A percentile compares a stretch with the other conserved stretches of the same genome.
phyloP scores from a whole-genome alignment of 106 monocot species.

The Acorus gramineus region DNA sequence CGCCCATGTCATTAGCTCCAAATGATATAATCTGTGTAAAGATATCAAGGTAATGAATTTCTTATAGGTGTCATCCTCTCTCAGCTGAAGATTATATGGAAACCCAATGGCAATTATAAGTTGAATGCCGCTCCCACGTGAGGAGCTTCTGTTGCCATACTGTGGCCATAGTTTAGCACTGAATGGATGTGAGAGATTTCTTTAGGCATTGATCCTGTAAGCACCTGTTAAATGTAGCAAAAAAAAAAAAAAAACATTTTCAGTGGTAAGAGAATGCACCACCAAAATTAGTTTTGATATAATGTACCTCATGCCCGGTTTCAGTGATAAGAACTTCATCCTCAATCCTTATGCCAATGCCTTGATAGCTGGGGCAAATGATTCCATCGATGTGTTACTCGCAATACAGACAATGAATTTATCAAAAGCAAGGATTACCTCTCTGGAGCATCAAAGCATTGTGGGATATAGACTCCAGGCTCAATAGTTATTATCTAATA shows the following conservation, averaged over 20 bases:
- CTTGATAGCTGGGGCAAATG: constrained; percentile 33
- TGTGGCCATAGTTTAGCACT: constrained; percentile 23
- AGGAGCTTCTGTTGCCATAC: constrained; percentile 1
- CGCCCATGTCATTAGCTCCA: too few species aligned
- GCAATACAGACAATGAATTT: too few species aligned
- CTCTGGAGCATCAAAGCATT: constrained; percentile 41
- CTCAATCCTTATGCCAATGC: constrained; percentile 87
- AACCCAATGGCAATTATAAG: too few species aligned
- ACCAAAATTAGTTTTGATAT: neutral
- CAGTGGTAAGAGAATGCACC: neutral
- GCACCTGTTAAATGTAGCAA: constrained; percentile 27
- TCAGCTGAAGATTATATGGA: too few species aligned
- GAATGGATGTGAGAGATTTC: constrained; percentile 52
- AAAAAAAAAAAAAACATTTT: neutral
- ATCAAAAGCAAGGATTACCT: constrained; percentile 20
- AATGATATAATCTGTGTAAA: too few species aligned
- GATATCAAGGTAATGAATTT: too few species aligned
- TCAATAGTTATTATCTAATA: constrained; percentile 92
- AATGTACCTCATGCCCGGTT: constrained; percentile 66
- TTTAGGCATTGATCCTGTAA: constrained; percentile 71
- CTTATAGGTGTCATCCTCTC: too few species aligned
- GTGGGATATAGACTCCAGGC: constrained; percentile 80
- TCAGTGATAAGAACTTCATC: constrained; percentile 97
- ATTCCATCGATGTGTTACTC: neutral
- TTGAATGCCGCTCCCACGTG: constrained; percentile 13